A percentile compares a stretch with the other conserved stretches of the same genome.
Evolutionary conservation across 1,284 basidiomycete species (phyloP).

Genomic region (Microbotryomycetes sp.): DNA sequence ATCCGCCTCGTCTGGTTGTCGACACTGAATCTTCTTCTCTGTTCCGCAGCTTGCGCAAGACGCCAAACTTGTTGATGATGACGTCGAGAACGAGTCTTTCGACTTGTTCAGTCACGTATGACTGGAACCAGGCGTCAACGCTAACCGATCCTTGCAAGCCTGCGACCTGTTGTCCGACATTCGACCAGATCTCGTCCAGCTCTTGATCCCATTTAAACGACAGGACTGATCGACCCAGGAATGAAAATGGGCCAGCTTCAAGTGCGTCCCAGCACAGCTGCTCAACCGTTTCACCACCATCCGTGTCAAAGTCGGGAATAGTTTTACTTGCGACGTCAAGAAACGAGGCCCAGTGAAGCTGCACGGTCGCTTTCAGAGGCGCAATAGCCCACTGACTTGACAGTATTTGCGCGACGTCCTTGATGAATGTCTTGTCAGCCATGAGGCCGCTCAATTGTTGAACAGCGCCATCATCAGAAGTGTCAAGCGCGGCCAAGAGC

Average conservation of each 20-base stretch:
- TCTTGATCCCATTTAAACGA: slow-evolving; percentile 41
- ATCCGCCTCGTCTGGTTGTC: slow-evolving; percentile 45
- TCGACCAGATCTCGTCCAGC: slow-evolving; percentile 30
- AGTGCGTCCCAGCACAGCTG: slow-evolving; percentile 72
- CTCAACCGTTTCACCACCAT: slow-evolving; percentile 69
- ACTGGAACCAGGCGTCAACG: slow-evolving; percentile 61
- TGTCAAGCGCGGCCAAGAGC: slow-evolving; percentile 60
- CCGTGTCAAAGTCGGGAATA: slow-evolving; percentile 57
- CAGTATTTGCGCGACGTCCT: slow-evolving; percentile 43
- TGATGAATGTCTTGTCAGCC: slow-evolving; percentile 39
- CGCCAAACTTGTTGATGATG: slow-evolving; percentile 71
- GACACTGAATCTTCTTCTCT: slow-evolving; percentile 72
- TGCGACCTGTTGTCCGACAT: slow-evolving; percentile 33
- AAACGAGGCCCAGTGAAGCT: slow-evolving; percentile 82
- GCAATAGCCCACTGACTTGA: slow-evolving; percentile 61
- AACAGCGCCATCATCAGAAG: slow-evolving; percentile 27
- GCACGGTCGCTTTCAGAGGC: slow-evolving; percentile 64
- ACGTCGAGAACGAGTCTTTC: slow-evolving; percentile 66
- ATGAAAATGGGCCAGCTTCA: slow-evolving; percentile 73
- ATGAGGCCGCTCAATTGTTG: slow-evolving; percentile 36
- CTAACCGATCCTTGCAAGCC: slow-evolving; percentile 46
- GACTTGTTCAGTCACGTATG: slow-evolving; percentile 58
- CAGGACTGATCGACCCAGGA: slow-evolving; percentile 50
- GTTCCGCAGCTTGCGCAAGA: slow-evolving; percentile 85
- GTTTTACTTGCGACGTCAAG: slow-evolving; percentile 65